Evolutionary conservation across 441 rosid species (phyloP).

Genomic region (Adansonia madagascariensis): DNA sequence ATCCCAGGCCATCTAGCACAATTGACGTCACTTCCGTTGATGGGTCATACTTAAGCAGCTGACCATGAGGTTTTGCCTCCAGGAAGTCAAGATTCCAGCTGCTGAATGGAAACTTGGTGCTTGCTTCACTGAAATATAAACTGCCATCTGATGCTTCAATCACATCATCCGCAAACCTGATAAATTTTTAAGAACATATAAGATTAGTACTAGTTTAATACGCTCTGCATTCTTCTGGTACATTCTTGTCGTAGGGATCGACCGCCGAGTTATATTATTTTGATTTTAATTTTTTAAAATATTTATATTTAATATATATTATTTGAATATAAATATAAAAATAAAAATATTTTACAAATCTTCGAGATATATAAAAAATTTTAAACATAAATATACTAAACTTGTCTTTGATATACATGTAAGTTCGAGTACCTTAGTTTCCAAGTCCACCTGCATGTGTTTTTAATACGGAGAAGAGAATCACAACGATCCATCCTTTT

Average conservation of each 20-base stretch:
- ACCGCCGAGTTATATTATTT: too few relatives aligned
- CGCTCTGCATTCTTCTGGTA: too few relatives aligned
- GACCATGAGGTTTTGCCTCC: conserved; percentile 57
- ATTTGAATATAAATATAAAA: too few relatives aligned
- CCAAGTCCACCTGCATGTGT: neutral
- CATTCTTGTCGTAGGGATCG: too few relatives aligned
- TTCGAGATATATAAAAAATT: too few relatives aligned
- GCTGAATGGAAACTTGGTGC: conserved; percentile 48
- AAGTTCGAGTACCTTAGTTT: too few relatives aligned
- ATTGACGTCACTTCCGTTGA: conserved; percentile 34
- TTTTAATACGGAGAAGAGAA: neutral
- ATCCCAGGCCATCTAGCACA: neutral
- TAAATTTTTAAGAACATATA: neutral
- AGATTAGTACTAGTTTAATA: too few relatives aligned
- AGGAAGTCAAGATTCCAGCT: conserved; percentile 47
- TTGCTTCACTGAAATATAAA: conserved; percentile 50
- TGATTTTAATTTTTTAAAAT: too few relatives aligned
- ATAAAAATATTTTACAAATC: too few relatives aligned
- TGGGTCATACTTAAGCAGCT: conserved; percentile 52
- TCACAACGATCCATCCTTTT: neutral
- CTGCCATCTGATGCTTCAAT: conserved; percentile 51
- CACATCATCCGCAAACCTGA: conserved; percentile 48
- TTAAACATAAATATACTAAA: too few relatives aligned
- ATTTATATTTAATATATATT: too few relatives aligned
- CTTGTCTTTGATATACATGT: too few relatives aligned